Evolutionary conservation across 139 green algal genomes (phyloP), one percentile per base, ranked within the genome.

Genomic region (Coccomyxa sp.): DNA sequence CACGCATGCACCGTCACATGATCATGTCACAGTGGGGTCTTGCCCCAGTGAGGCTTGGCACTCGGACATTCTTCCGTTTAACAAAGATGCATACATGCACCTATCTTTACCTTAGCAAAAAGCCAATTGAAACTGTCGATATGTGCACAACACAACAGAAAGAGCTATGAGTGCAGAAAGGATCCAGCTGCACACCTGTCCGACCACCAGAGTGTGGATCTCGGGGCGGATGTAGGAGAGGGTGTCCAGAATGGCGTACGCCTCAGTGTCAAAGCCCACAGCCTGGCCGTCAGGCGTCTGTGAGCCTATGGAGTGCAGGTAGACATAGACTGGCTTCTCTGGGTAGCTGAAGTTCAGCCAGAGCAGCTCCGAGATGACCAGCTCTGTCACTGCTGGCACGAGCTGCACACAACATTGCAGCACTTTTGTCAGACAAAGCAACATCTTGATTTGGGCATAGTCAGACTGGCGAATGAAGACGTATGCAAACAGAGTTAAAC

Each of bases 301-400:
- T 21, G 59, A 79, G 51, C 94, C 96, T 23, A 91, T 95, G 0
- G 94, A 98, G 89, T 99, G 98, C 88, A 99, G 98, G 85, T 99
- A 97, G 83, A 99, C 87, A 84, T 98, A 98, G 32, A 99, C 92
- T 30, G 94, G 95, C 82, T 97, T 94, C 27, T 89, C 83, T 0
- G 82, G 80, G 82, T 95, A 93, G 85, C 97, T 95, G 89, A 98
- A 96, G 84, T 98, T 92, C 31, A 99, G 91, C 85, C 96, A 99
- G 9, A 99, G 91, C 57, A 99, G 91, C 94, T 99, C 94, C 23
- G 95, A 95, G 58, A 99, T 94, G 85, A 99, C 95, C 13, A 99
- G 93, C 96, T 99, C 97, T 31, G 97, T 99, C 51, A 99, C 97
- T 16, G 95, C 93, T 13, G 97, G 95, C 51, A 99, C 96, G 30